These are phyloP conservation scores for Agaricus blazei DNA, from an alignment of 768 basidiomycete genomes.

Conservation along the genomic window DNA sequence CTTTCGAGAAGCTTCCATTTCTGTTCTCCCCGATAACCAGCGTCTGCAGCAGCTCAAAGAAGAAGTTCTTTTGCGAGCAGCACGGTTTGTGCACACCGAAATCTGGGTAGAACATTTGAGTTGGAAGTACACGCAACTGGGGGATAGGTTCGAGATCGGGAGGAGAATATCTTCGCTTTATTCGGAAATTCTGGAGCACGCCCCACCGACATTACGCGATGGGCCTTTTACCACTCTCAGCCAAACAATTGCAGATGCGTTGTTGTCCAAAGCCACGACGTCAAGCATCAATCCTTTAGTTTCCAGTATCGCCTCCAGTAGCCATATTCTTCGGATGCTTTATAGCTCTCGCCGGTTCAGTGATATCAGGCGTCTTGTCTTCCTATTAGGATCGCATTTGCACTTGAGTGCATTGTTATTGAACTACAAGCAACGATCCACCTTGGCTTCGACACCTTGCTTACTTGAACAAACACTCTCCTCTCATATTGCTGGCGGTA, in stretches of 20 bases:
- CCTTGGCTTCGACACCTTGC: slow-evolving; percentile 41
- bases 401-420: slow-evolving; percentile 58
- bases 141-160: slow-evolving; percentile 82
- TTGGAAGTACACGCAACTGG: slow-evolving; percentile 83
- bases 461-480: slow-evolving; percentile 77
- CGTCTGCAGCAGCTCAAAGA: slow-evolving; percentile 73
- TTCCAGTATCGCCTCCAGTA: slow-evolving; percentile 59
- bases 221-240: slow-evolving; percentile 58
- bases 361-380: slow-evolving; percentile 65
- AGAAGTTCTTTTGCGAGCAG: slow-evolving; percentile 75
- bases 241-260: slow-evolving; percentile 60
- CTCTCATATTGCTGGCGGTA: slow-evolving; percentile 50
- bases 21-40: slow-evolving; percentile 50
- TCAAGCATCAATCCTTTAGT: slow-evolving; percentile 81
- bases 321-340: slow-evolving; percentile 52
- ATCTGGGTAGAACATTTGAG: slow-evolving; percentile 83
- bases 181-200: slow-evolving; percentile 57
- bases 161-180: slow-evolving; percentile 63
- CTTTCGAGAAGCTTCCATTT: slow-evolving; percentile 65
- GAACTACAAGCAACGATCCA: slow-evolving; percentile 52
- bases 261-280: slow-evolving; percentile 71
- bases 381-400: slow-evolving; percentile 64
- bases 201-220: slow-evolving; percentile 47
- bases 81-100: slow-evolving; percentile 76
- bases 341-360: slow-evolving; percentile 59